Percentiles rank a stretch among this genome's conserved stretches.
Conservation (phyloP, 352 stramenopile genomes). For the Globisporangium spiculum region DNA sequence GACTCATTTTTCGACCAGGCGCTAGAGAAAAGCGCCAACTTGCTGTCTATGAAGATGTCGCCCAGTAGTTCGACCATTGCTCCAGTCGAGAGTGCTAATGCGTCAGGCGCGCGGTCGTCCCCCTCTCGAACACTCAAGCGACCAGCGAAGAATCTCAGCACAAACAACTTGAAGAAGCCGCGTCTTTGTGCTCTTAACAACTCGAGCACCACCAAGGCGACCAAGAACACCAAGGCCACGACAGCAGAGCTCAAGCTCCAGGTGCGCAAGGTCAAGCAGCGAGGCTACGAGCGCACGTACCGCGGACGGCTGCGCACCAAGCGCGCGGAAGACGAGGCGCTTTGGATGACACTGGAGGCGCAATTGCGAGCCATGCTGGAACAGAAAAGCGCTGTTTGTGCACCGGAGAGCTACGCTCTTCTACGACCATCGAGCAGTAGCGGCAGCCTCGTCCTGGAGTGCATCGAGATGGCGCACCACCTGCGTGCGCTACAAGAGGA, state of each 20-base stretch:
- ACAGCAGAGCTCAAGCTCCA: neutral
- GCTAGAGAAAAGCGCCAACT: conserved; percentile 1
- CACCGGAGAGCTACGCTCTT: neutral
- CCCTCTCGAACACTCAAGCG: neutral
- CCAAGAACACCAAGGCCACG: neutral
- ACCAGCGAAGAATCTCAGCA: neutral
- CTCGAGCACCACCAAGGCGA: neutral
- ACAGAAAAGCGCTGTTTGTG: neutral
- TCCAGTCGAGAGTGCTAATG: neutral
- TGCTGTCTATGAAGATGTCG: neutral
- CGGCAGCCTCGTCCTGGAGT: neutral
- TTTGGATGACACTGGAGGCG: conserved; percentile 8
- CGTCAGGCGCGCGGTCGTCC: neutral
- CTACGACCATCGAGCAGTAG: neutral
- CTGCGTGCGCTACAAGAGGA: neutral
- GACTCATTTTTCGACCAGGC: neutral
- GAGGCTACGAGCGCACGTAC: conserved; percentile 17
- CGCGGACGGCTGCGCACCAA: conserved; percentile 8
- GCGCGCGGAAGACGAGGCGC: neutral
- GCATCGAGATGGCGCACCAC: conserved; percentile 4
- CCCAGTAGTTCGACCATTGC: neutral
- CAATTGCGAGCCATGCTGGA: conserved; percentile 4
- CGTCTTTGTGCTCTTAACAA: neutral
- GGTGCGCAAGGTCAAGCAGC: conserved; percentile 13
- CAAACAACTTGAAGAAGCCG: neutral